Evolutionary conservation across 2,329 filamentous ascomycete genomes (phyloP).

Genomic region (Knufia petricola): DNA sequence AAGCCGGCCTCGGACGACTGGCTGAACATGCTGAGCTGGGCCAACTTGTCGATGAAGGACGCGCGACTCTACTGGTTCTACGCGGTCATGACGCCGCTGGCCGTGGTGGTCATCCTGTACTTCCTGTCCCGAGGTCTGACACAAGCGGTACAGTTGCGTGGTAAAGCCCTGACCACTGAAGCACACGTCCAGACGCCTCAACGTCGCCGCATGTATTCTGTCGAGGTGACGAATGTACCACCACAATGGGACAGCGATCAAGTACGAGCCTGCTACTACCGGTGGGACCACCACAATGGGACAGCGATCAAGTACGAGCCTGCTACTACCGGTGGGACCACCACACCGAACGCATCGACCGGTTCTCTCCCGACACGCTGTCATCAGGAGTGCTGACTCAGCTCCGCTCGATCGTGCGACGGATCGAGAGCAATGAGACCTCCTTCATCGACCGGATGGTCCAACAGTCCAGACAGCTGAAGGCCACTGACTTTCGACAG

Average conservation of each 20-base stretch:
- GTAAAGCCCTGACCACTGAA: neutral
- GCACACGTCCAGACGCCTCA: neutral
- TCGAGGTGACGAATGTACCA: neutral
- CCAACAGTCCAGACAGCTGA: neutral
- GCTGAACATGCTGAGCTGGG: constrained; percentile 6
- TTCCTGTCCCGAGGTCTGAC: constrained; percentile 1
- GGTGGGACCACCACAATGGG: neutral
- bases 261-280: constrained; percentile 1
- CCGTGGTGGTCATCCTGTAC: neutral
- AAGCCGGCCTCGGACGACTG: neutral
- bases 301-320: neutral
- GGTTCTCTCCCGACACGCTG: neutral
- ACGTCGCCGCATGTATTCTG: neutral
- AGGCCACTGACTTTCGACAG: neutral
- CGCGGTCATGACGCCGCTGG: neutral
- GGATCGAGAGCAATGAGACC: constrained; percentile 4
- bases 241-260: neutral
- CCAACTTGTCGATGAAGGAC: neutral
- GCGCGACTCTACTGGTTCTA: constrained; percentile 7
- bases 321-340: constrained; percentile 1
- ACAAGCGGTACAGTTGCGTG: neutral
- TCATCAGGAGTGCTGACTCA: neutral
- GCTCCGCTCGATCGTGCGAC: neutral
- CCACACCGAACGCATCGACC: constrained; percentile 1
- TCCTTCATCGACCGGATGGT: neutral